phyloP scores from a whole-genome alignment of 768 basidiomycete genomes.

The Suillus plorans region DNA sequence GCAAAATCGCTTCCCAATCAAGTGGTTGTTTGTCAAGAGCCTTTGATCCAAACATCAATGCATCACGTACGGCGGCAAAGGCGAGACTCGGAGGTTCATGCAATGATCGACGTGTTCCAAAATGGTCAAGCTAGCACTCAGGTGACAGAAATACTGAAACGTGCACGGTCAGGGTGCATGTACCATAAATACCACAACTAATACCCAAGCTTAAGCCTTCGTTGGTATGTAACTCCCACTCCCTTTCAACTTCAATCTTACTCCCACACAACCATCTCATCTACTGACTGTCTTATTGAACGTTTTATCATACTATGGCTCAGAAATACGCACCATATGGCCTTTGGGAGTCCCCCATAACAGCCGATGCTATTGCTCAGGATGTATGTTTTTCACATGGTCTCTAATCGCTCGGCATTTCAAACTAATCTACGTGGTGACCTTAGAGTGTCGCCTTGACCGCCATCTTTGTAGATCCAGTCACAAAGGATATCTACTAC shows the following conservation, averaged over 20 bases:
- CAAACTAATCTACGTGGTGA: background rate
- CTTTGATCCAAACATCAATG: background rate
- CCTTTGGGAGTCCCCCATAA: conserved; percentile 60
- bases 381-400: conserved; percentile 32
- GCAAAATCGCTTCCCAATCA: too few species aligned
- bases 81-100: background rate
- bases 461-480: conserved; percentile 55
- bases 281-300: too few species aligned
- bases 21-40: background rate
- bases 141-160: background rate
- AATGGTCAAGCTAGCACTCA: background rate
- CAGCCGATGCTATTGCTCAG: conserved; percentile 50
- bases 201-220: background rate
- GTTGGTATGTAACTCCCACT: background rate
- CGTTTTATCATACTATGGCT: conserved; percentile 10
- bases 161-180: background rate
- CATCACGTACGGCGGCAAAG: background rate
- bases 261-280: background rate
- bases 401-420: background rate
- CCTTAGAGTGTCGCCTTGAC: conserved; percentile 29
- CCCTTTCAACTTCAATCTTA: background rate
- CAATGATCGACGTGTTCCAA: background rate
- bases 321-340: conserved; percentile 50
- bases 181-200: background rate
- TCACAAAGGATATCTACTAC: conserved; percentile 47